Evolutionary conservation across 129 eudicot species (phyloP).

Genomic region (Erigeron canadensis): DNA sequence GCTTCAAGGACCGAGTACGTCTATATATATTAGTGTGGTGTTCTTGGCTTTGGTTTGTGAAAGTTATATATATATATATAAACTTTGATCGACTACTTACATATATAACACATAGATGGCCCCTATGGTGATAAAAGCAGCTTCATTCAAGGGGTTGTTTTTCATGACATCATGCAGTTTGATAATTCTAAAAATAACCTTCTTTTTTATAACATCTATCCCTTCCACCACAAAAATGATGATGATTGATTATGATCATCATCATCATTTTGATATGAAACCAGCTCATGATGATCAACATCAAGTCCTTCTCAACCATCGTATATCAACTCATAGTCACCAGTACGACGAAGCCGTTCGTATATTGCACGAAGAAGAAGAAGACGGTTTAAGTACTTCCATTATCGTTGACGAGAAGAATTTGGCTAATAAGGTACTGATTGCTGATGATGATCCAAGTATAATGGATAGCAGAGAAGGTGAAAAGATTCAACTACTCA

Average conservation of each 20-base stretch:
- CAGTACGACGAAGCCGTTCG: conserved; percentile 24
- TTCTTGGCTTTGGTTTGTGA: conserved; percentile 31
- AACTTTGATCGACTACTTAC: no score
- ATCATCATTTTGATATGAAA: conserved; percentile 15
- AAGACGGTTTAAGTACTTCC: background rate
- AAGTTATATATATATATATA: no score
- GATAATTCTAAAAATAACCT: conserved; percentile 22
- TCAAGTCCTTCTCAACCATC: conserved; percentile 6
- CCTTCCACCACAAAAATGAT: conserved; percentile 33
- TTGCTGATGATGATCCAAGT: no score
- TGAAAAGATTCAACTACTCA: conserved; percentile 1
- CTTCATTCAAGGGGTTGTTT: conserved; percentile 35
- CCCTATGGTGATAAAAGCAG: conserved; percentile 9
- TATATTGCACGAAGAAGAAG: conserved; percentile 24
- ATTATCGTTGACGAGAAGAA: no score
- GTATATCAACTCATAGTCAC: background rate
- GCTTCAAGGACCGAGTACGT: no score
- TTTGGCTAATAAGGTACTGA: no score
- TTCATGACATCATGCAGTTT: conserved; percentile 35
- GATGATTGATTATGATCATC: conserved; percentile 10
- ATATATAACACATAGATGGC: conserved; percentile 18
- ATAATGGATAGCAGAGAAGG: no score
- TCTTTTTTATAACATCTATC: conserved; percentile 25
- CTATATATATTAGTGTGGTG: background rate
- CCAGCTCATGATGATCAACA: conserved; percentile 13